Evolutionary conservation across 1,139 yeast species (phyloP).

Genomic region (Lizanozyma gosingica): DNA sequence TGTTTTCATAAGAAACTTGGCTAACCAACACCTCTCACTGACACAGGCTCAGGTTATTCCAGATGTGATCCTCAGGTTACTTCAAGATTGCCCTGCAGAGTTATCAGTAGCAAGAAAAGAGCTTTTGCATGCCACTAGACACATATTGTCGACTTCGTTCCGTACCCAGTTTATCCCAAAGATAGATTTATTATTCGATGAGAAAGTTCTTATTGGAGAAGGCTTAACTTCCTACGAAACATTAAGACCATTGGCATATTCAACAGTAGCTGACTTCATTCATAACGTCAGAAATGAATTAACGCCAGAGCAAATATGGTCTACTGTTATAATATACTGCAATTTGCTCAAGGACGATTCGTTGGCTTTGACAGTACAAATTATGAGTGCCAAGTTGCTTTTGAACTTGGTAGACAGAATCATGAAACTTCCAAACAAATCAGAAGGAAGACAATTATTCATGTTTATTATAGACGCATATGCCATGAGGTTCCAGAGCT

Average conservation of each 20-base stretch:
- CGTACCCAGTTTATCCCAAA: constrained; percentile 78
- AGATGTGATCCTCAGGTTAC: constrained; percentile 70
- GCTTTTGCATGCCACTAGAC: constrained; percentile 87
- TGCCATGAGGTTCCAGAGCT: constrained; percentile 69
- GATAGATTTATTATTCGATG: constrained; percentile 77
- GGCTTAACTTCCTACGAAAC: constrained; percentile 90
- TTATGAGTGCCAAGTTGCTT: constrained; percentile 90
- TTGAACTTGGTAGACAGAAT: constrained; percentile 85
- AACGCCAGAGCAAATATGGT: constrained; percentile 78
- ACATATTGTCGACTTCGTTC: constrained; percentile 83
- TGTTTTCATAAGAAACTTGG: constrained; percentile 77
- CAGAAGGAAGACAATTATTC: constrained; percentile 78
- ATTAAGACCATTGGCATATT: constrained; percentile 81
- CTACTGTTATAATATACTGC: constrained; percentile 79
- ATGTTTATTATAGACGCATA: constrained; percentile 82
- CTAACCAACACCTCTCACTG: constrained; percentile 52
- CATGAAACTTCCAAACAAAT: constrained; percentile 70
- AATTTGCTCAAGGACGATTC: constrained; percentile 73
- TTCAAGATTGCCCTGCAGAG: constrained; percentile 97
- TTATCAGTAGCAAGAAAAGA: constrained; percentile 89
- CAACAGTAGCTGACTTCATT: constrained; percentile 92
- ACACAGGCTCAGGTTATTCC: constrained; percentile 71
- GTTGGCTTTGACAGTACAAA: constrained; percentile 84
- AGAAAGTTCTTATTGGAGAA: constrained; percentile 80
- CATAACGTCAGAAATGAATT: constrained; percentile 86